phyloP scores from a whole-genome alignment of 768 basidiomycete genomes.

The Lentinula sp. region DNA sequence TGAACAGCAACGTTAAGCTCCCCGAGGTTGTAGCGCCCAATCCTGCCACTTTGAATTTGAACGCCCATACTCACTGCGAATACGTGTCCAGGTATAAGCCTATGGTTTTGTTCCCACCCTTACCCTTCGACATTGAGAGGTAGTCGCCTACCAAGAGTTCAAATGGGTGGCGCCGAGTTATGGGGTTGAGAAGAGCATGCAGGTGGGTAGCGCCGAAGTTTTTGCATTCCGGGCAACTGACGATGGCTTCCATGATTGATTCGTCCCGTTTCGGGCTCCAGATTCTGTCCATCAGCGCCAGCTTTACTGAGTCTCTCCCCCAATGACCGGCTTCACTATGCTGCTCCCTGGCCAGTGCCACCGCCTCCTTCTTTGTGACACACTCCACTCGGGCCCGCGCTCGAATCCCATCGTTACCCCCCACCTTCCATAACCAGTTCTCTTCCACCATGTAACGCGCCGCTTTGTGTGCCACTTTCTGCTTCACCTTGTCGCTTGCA shows the following conservation, averaged over 20 bases:
- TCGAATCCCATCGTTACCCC: background rate
- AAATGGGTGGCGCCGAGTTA: slow-evolving; percentile 10
- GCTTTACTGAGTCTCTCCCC: background rate
- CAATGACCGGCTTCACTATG: slow-evolving; percentile 8
- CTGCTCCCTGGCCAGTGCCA: background rate
- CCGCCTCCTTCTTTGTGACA: slow-evolving; percentile 11
- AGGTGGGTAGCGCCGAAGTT: background rate
- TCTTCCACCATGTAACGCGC: slow-evolving; percentile 14
- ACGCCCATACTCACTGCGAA: slow-evolving; percentile 11
- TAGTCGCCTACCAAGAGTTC: slow-evolving; percentile 10
- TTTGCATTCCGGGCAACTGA: slow-evolving; percentile 12
- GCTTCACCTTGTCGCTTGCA: background rate
- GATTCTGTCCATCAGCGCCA: background rate
- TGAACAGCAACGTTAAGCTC: slow-evolving; percentile 12
- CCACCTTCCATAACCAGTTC: slow-evolving; percentile 16
- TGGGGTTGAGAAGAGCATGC: slow-evolving; percentile 25
- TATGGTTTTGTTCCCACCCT: slow-evolving; percentile 10
- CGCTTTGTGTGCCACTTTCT: slow-evolving; percentile 10
- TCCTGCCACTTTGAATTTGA: slow-evolving; percentile 16
- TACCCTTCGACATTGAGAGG: slow-evolving; percentile 1
- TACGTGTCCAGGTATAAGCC: slow-evolving; percentile 2
- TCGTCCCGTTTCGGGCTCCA: slow-evolving; percentile 16
- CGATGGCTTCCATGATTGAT: slow-evolving; percentile 16
- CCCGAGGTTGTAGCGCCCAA: slow-evolving; percentile 16
- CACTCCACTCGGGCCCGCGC: background rate